Evolutionary conservation across 345 rosid species (phyloP).

Genomic region (Mangifera indica): DNA sequence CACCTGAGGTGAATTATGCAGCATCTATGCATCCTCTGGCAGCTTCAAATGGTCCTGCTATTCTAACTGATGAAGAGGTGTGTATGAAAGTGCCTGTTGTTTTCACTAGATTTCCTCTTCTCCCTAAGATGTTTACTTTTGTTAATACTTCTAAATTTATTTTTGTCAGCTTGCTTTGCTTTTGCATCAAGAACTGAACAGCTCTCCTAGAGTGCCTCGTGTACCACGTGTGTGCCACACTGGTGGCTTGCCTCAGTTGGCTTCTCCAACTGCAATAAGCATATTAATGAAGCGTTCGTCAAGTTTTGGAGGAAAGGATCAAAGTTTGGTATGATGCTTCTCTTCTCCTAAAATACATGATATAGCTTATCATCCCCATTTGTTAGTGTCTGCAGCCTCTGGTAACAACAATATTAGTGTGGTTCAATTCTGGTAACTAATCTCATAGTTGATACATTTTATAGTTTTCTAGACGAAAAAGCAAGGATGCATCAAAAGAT

Average conservation of each 20-base stretch:
- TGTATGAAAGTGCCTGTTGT: constrained; percentile 14
- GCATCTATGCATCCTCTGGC: constrained; percentile 45
- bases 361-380: background rate
- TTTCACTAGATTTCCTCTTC: background rate
- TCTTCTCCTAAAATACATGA: background rate
- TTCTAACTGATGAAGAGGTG: constrained; percentile 94
- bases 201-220: constrained; percentile 98
- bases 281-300: constrained; percentile 65
- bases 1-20: constrained; percentile 52
- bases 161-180: constrained; percentile 82
- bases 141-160: constrained; percentile 10
- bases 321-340: constrained; percentile 48
- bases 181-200: constrained; percentile 96
- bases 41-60: constrained; percentile 45
- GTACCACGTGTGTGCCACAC: constrained; percentile 91
- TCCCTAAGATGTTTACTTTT: background rate
- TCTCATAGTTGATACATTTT: constrained; percentile 11
- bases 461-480: constrained; percentile 72
- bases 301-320: constrained; percentile 75
- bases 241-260: constrained; percentile 70
- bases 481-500: constrained; percentile 69
- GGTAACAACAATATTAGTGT: background rate
- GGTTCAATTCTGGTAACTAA: constrained; percentile 8
- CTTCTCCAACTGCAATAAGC: constrained; percentile 66
- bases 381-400: background rate